Evolutionary conservation across 208 protist species (phyloP).

Genomic region (Porcisia deanei): DNA sequence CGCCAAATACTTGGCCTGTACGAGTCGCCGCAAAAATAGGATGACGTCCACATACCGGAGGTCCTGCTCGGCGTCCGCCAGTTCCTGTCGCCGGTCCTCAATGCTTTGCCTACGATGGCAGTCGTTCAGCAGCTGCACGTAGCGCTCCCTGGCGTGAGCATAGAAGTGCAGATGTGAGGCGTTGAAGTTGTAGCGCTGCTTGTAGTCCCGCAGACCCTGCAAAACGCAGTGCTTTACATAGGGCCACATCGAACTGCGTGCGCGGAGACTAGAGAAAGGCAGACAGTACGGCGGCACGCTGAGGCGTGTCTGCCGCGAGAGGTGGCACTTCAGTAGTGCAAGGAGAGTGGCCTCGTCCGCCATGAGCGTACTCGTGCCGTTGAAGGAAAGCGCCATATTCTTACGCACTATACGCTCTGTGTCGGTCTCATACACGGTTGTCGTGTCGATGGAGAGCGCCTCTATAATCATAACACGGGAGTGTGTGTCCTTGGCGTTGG

Average conservation of each 20-base stretch:
- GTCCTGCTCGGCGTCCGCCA: constrained; percentile 73
- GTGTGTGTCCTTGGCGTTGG: constrained; percentile 16
- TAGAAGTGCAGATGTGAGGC: constrained; percentile 74
- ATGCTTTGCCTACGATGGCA: constrained; percentile 58
- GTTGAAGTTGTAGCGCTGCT: constrained; percentile 79
- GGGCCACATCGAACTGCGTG: constrained; percentile 50
- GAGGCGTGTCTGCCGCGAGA: constrained; percentile 45
- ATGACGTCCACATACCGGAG: constrained; percentile 80
- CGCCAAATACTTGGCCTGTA: constrained; percentile 46
- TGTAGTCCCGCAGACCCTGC: constrained; percentile 50
- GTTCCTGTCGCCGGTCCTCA: constrained; percentile 36
- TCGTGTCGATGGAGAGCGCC: constrained; percentile 40
- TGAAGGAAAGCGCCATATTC: constrained; percentile 49
- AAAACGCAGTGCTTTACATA: constrained; percentile 59
- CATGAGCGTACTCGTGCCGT: constrained; percentile 35
- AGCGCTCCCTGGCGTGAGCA: constrained; percentile 51
- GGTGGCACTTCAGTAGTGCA: constrained; percentile 47
- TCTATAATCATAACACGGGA: constrained; percentile 36
- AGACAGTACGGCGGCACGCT: constrained; percentile 59
- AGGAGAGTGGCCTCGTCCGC: constrained; percentile 51
- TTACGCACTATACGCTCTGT: constrained; percentile 45
- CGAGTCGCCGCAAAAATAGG: constrained; percentile 51
- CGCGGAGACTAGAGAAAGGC: constrained; percentile 45
- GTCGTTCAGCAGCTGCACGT: constrained; percentile 69
- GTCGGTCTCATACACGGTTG: constrained; percentile 45